Evolutionary conservation across 768 basidiomycete species (phyloP), one percentile per base, ranked within the genome.

Genomic region (Tremella yokohamensis): DNA sequence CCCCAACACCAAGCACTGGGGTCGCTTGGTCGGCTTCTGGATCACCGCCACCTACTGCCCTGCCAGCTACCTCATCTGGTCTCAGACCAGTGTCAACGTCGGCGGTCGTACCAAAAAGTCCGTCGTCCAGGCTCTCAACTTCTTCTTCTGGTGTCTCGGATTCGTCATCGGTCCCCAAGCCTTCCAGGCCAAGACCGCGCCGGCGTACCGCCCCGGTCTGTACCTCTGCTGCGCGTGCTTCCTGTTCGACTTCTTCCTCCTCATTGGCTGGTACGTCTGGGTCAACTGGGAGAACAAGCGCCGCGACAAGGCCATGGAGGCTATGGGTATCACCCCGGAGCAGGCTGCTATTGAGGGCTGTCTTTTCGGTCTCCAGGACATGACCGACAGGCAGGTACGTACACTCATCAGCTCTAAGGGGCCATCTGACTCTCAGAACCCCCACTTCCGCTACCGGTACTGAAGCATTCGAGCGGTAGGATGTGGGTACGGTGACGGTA

Each of bases 11-110:
- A 52, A 45, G 42, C 38, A 48, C 3, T 61, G 60, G 60, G 60
- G 60, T 11, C 55, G 60, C n/a, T 29, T 61, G 56, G 60, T 60
- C 19, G 60, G 60, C 1, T 61, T 61, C 44, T 61, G 60, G 60
- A 61, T 61, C 29, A 61, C 60, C 11, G 60, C 50, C 12, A 52
- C 50, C 0, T 61, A 57, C 20, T 47, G 25, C 6, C 55, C 56
- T 19, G 49, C 49, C 22, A n/a, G 25, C 2, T 61, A 47, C 44
- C 18, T 61, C 50, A 52, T 61, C 20, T 57, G 55, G 60, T 57
- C 49, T 22, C 20, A 18, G 34, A 47, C 56, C 37, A 29, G 49
- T 40, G 55, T 57, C 18, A 61, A 57, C 55, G 56, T 61, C 50
- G 60, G 40, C 18, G 60, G 60, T 18, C 45, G 60, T 25, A 61